Evolutionary conservation across 2,329 filamentous ascomycete species (phyloP).

Genomic region (Didymosphaeria variabile): DNA sequence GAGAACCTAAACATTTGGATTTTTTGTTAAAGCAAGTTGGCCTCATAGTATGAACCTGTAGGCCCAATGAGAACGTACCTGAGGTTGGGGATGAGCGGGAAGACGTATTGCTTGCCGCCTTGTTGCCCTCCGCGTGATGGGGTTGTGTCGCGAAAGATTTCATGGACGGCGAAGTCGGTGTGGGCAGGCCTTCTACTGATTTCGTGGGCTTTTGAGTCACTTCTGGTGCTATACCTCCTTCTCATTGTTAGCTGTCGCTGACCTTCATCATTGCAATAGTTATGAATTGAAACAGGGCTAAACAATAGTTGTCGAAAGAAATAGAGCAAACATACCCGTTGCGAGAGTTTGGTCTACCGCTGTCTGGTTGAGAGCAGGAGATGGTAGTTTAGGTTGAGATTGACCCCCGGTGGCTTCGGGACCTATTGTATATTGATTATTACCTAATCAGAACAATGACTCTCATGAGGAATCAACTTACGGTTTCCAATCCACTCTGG

Average conservation of each 20-base stretch:
- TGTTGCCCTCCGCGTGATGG: not conserved
- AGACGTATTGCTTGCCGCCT: not conserved
- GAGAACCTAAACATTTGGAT: not conserved
- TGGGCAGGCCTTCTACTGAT: not conserved
- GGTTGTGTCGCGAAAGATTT: not conserved
- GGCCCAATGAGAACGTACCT: not conserved
- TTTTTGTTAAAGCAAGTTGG: not conserved
- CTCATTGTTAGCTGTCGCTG: not conserved
- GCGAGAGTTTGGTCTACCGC: not conserved
- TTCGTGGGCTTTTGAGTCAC: not conserved
- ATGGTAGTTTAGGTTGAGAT: not conserved
- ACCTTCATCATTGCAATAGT: not conserved
- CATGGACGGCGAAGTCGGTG: not conserved
- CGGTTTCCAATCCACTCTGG: not conserved
- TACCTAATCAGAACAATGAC: not conserved
- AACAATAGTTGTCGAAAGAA: not conserved
- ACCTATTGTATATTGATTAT: not conserved
- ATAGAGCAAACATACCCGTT: not conserved
- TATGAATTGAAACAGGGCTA: not conserved
- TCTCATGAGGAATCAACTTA: not conserved
- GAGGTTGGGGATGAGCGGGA: not conserved
- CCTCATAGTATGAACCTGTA: not conserved
- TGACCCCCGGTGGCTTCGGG: not conserved
- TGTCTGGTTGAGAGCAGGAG: not conserved
- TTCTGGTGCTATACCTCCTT: not conserved